Evolutionary conservation across 2,329 filamentous ascomycete species (phyloP).

Genomic region (Chrysoporthe austroafricana): DNA sequence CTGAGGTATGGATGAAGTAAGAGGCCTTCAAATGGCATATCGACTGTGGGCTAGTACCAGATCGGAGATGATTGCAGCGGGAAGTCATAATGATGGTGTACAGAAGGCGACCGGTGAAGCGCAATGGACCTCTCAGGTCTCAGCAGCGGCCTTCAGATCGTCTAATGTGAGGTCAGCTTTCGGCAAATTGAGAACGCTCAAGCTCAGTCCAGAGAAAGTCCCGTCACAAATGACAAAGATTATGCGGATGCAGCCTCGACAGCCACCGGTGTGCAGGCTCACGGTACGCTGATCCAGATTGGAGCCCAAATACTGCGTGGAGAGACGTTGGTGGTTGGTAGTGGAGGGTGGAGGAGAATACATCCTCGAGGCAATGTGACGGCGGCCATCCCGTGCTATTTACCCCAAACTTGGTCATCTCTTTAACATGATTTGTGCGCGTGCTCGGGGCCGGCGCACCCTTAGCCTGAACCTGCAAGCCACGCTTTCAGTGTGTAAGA

Average conservation of each 20-base stretch:
- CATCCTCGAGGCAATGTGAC: background rate
- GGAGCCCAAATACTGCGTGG: background rate
- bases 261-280: conserved; percentile 19
- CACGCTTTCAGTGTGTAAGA: background rate
- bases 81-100: conserved; percentile 18
- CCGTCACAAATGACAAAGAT: conserved; percentile 10
- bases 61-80: conserved; percentile 12
- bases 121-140: conserved; percentile 21
- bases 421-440: conserved; percentile 4
- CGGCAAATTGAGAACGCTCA: conserved; percentile 17
- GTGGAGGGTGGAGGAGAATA: background rate
- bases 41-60: conserved; percentile 14
- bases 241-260: conserved; percentile 11
- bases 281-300: conserved; percentile 15
- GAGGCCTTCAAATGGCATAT: conserved; percentile 12
- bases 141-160: conserved; percentile 13
- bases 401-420: conserved; percentile 2
- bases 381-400: too few relatives aligned
- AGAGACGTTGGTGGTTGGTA: conserved; percentile 7
- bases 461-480: background rate
- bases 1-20: conserved; percentile 13
- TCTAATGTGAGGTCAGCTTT: conserved; percentile 16
- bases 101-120: conserved; percentile 26
- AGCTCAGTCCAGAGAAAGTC: background rate
- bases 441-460: background rate